These are phyloP conservation scores for Eucommia ulmoides DNA, from an alignment of 257 asterid genomes.

Conservation along the genomic window DNA sequence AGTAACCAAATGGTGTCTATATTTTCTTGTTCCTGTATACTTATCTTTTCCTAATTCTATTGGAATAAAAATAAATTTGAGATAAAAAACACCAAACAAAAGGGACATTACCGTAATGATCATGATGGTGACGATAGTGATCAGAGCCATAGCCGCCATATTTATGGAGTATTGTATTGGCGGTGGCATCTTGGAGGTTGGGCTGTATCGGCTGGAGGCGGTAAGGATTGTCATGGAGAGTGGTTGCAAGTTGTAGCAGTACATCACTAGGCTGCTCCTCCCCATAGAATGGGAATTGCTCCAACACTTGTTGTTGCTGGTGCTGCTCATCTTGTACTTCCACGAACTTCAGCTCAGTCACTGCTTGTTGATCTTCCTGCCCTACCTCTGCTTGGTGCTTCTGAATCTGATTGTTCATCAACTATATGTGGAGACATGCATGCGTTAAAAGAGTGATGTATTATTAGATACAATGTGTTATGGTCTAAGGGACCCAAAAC, in stretches of 20 bases:
- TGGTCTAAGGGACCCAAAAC: background rate
- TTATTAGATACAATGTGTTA: background rate
- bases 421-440: slow-evolving; percentile 21
- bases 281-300: slow-evolving; percentile 51
- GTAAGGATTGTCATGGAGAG: slow-evolving; percentile 26
- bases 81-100: background rate
- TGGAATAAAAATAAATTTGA: no score
- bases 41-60: background rate
- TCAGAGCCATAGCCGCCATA: no score
- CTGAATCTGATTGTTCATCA: slow-evolving; percentile 42
- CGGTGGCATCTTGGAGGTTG: slow-evolving; percentile 36
- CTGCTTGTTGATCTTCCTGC: slow-evolving; percentile 21
- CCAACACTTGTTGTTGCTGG: slow-evolving; percentile 38
- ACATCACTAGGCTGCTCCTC: slow-evolving; percentile 23
- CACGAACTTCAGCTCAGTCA: slow-evolving; percentile 47
- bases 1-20: no score
- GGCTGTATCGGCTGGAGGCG: slow-evolving; percentile 60
- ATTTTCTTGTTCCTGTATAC: no score
- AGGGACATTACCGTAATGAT: background rate
- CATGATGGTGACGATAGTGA: background rate
- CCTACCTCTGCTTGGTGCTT: slow-evolving; percentile 36
- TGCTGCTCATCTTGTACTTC: no score
- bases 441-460: background rate
- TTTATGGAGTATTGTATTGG: slow-evolving; percentile 11
- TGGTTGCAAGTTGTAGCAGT: slow-evolving; percentile 23